These are phyloP conservation scores for Luffa aegyptiaca DNA, from an alignment of 306 rosid genomes.

Conservation along the genomic window DNA sequence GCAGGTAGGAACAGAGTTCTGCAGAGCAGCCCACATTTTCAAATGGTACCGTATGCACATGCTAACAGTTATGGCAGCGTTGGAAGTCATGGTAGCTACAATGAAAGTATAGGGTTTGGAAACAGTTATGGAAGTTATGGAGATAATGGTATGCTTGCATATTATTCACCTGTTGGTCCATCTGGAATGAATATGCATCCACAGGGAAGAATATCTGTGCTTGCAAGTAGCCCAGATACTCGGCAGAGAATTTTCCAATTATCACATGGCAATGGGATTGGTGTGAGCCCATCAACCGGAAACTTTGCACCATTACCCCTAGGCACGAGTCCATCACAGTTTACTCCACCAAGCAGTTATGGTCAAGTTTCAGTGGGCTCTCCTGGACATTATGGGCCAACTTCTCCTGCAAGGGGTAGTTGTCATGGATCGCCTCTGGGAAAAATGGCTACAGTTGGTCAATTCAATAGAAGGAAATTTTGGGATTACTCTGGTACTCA, in stretches of 20 bases:
- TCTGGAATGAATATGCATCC: conserved; percentile 77
- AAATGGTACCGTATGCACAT: conserved; percentile 58
- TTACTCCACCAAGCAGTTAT: conserved; percentile 83
- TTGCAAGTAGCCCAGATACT: conserved; percentile 93
- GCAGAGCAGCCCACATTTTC: conserved; percentile 77
- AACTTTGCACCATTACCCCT: conserved; percentile 90
- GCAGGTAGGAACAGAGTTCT: conserved; percentile 55
- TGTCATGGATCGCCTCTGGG: conserved; percentile 94
- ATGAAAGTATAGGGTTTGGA: conserved; percentile 67
- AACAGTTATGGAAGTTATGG: conserved; percentile 98
- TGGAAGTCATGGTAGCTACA: conserved; percentile 97
- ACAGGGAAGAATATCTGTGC: conserved; percentile 62
- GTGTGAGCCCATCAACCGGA: conserved; percentile 85
- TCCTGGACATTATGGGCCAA: conserved; percentile 89
- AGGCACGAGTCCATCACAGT: conserved; percentile 96
- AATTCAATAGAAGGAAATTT: conserved; percentile 76
- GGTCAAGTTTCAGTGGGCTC: conserved; percentile 75
- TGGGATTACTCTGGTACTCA: conserved; percentile 82
- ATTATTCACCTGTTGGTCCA: conserved; percentile 86
- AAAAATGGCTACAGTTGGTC: conserved; percentile 74
- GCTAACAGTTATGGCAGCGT: conserved; percentile 84
- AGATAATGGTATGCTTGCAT: conserved; percentile 67
- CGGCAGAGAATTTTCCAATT: conserved; percentile 64
- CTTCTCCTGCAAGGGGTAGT: conserved; percentile 93
- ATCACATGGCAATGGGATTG: conserved; percentile 76